Conservation (phyloP, 1,284 basidiomycete species). For the Pascua sp. region DNA sequence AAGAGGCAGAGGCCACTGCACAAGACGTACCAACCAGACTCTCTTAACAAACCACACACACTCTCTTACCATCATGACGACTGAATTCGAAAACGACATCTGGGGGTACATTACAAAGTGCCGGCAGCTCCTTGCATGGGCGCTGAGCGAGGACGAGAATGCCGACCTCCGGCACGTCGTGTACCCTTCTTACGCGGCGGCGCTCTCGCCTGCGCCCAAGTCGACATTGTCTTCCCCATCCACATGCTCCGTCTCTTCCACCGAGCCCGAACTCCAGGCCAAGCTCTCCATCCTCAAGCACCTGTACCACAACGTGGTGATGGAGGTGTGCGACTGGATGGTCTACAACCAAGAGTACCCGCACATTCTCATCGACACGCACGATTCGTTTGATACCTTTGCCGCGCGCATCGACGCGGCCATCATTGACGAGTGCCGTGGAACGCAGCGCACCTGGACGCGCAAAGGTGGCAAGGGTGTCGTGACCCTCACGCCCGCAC, state of each 20-base stretch:
- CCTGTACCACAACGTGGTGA: conserved; percentile 11
- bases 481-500: no score
- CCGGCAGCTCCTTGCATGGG: conserved; percentile 10
- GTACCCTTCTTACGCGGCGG: conserved; percentile 3
- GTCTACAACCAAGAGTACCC: conserved; percentile 9
- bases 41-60: no score
- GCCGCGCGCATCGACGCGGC: conserved; percentile 3
- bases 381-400: conserved; percentile 4
- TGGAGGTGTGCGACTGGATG: conserved; percentile 16
- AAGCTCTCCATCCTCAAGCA: conserved; percentile 9
- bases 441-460: conserved; percentile 1
- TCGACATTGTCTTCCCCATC: not conserved
- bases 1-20: no score
- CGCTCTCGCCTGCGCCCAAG: not conserved
- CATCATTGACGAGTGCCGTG: conserved; percentile 12
- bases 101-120: conserved; percentile 13
- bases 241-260: no score
- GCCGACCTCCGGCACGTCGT: conserved; percentile 9
- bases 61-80: conserved; percentile 1
- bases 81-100: conserved; percentile 3
- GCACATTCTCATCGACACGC: conserved; percentile 9
- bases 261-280: not conserved
- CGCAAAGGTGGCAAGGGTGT: not conserved
- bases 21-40: no score
- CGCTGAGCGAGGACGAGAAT: conserved; percentile 6